Evolutionary conservation across 2,329 filamentous ascomycete species (phyloP).

Genomic region (Cladophialophora chaetospira): DNA sequence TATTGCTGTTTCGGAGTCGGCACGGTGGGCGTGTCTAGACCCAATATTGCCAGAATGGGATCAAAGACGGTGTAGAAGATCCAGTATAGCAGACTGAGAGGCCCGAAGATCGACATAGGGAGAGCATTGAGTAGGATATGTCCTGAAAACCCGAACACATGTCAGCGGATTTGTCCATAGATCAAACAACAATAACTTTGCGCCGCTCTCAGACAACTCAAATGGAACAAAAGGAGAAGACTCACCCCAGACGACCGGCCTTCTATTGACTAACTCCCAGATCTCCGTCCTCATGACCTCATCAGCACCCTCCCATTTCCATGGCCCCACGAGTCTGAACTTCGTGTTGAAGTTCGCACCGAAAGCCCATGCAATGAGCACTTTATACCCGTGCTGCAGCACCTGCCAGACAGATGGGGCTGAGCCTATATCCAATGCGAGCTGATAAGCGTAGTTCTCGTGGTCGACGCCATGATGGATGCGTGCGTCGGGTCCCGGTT

Average conservation of each 20-base stretch:
- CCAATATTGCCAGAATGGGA: neutral
- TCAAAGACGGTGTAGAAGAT: neutral
- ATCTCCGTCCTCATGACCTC: slow-evolving; percentile 9
- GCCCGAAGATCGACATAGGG: slow-evolving; percentile 5
- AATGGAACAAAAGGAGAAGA: neutral
- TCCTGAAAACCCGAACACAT: neutral
- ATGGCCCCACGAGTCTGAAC: slow-evolving; percentile 10
- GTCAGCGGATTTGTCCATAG: neutral
- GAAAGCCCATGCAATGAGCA: slow-evolving; percentile 8
- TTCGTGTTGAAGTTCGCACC: slow-evolving; percentile 15
- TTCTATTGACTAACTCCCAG: neutral
- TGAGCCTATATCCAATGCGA: slow-evolving; percentile 12
- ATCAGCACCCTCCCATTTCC: slow-evolving; percentile 9
- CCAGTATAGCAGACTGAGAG: slow-evolving; percentile 9
- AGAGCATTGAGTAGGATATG: slow-evolving; percentile 10
- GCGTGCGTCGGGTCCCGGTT: neutral
- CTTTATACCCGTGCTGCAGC: neutral
- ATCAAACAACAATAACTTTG: neutral
- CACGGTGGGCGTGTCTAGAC: neutral
- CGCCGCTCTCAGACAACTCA: neutral
- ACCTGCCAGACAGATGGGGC: slow-evolving; percentile 5
- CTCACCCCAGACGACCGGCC: slow-evolving; percentile 10
- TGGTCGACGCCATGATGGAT: slow-evolving; percentile 13
- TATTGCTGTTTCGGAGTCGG: neutral
- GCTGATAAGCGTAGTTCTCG: slow-evolving; percentile 14